Evolutionary conservation across 495 filamentous ascomycete species (phyloP).

Genomic region (Hypomontagnella submonticulosa): DNA sequence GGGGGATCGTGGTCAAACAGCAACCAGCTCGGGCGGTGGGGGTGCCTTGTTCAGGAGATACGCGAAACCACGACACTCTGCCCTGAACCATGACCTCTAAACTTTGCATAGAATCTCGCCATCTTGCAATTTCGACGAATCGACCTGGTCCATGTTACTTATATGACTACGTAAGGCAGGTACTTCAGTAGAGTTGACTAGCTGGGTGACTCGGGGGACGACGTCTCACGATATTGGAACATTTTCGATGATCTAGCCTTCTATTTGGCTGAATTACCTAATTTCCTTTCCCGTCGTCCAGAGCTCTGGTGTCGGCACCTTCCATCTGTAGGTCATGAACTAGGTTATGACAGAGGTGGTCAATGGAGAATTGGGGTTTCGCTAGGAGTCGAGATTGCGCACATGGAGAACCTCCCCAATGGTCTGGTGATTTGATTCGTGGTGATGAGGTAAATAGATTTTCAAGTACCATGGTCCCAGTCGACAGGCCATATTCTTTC

Average conservation of each 20-base stretch:
- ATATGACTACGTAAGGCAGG: constrained; percentile 1
- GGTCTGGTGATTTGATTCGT: constrained; percentile 26
- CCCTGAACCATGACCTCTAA: constrained; percentile 8
- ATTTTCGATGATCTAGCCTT: constrained; percentile 18
- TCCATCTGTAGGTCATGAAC: constrained; percentile 24
- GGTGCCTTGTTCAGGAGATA: neutral
- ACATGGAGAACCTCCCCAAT: constrained; percentile 26
- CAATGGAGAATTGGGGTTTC: constrained; percentile 7
- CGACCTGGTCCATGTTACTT: constrained; percentile 2
- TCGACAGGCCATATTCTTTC: constrained; percentile 26
- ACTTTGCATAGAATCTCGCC: neutral
- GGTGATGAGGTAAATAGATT: constrained; percentile 10
- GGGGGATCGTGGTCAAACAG: neutral
- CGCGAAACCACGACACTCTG: constrained; percentile 9
- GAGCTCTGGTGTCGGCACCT: constrained; percentile 3
- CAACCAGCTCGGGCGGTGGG: neutral
- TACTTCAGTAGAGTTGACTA: constrained; percentile 4
- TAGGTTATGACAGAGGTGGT: constrained; percentile 16
- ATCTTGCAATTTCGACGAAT: constrained; percentile 21
- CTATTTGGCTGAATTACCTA: constrained; percentile 18
- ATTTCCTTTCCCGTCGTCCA: constrained; percentile 9
- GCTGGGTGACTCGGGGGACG: constrained; percentile 11
- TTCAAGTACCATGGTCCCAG: constrained; percentile 27
- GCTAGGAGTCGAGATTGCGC: constrained; percentile 26
- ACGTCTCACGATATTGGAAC: constrained; percentile 8